These are phyloP conservation scores for Cyanidium caldarium DNA, from an alignment of 23 red algal genomes.

Conservation along the genomic window DNA sequence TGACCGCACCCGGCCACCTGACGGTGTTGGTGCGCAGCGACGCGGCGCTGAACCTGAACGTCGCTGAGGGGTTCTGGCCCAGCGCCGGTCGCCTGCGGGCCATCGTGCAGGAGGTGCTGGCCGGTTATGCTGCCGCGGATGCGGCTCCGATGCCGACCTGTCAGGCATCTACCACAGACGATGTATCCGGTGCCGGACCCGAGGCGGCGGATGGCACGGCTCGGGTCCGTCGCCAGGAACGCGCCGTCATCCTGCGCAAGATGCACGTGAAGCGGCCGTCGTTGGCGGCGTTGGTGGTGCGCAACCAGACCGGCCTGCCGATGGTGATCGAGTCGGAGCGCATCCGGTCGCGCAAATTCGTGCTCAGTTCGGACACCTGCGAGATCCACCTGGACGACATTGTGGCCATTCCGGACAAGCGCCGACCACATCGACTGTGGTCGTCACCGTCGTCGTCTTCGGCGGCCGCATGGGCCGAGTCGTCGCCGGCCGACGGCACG, in stretches of 20 bases:
- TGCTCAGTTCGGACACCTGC: slow-evolving; percentile 18
- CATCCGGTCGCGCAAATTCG: slow-evolving; percentile 17
- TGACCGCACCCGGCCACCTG: too few species aligned
- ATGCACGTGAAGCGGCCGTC: too few species aligned
- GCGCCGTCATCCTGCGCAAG: neutral
- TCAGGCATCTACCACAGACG: neutral
- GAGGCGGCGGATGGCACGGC: neutral
- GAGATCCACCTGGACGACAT: slow-evolving; percentile 25
- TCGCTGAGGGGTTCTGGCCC: too few species aligned
- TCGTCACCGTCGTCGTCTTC: slow-evolving; percentile 45
- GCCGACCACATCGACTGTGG: too few species aligned
- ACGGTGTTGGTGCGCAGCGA: too few species aligned
- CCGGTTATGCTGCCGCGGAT: slow-evolving; percentile 16
- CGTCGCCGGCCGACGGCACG: neutral
- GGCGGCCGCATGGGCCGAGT: neutral
- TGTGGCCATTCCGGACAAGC: neutral
- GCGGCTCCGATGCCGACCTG: neutral
- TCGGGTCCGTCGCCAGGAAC: neutral
- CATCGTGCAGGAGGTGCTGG: slow-evolving; percentile 7
- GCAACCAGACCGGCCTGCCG: slow-evolving; percentile 55
- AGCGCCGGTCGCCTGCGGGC: slow-evolving; percentile 27
- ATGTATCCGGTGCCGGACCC: neutral
- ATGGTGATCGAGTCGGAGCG: slow-evolving; percentile 27
- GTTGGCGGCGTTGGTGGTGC: slow-evolving; percentile 73
- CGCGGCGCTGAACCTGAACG: too few species aligned